phyloP scores from a whole-genome alignment of 495 filamentous ascomycete genomes.

The Xylaria intraflava region DNA sequence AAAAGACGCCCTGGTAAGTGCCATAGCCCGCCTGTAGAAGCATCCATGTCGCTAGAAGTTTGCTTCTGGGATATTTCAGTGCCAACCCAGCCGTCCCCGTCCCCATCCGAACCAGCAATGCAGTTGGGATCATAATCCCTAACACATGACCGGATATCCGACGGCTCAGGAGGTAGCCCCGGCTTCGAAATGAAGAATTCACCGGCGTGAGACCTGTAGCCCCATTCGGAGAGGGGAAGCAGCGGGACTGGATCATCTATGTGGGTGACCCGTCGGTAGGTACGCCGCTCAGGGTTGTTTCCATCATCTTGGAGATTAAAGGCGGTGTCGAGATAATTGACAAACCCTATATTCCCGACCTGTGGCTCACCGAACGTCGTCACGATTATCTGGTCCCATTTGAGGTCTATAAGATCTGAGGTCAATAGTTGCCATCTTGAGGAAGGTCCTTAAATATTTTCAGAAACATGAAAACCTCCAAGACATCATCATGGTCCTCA shows the following conservation, averaged over 20 bases:
- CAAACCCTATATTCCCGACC: conserved; percentile 69
- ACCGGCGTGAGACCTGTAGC: conserved; percentile 73
- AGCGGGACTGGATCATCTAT: conserved; percentile 81
- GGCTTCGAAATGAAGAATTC: conserved; percentile 78
- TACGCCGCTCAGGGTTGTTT: conserved; percentile 23
- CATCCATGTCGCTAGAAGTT: conserved; percentile 12
- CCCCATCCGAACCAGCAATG: conserved; percentile 50
- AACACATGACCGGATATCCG: conserved; percentile 63
- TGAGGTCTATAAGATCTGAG: conserved; percentile 20
- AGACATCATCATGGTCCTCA: too few species aligned
- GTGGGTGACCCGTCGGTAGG: conserved; percentile 79
- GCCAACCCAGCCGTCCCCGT: conserved; percentile 17
- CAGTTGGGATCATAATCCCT: conserved; percentile 68
- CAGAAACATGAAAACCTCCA: conserved; percentile 5
- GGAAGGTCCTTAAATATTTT: not conserved
- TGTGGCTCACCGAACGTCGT: conserved; percentile 93
- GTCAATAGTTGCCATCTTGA: conserved; percentile 22
- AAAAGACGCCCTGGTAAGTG: conserved; percentile 56
- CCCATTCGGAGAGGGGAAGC: conserved; percentile 79
- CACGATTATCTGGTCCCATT: conserved; percentile 58
- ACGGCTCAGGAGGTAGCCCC: conserved; percentile 55
- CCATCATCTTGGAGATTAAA: conserved; percentile 47
- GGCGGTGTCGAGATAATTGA: conserved; percentile 55
- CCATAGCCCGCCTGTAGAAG: conserved; percentile 12
- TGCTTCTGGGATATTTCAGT: conserved; percentile 13